phyloP scores from a whole-genome alignment of 164 flowering plant species.

The Tetracentron sinense region DNA sequence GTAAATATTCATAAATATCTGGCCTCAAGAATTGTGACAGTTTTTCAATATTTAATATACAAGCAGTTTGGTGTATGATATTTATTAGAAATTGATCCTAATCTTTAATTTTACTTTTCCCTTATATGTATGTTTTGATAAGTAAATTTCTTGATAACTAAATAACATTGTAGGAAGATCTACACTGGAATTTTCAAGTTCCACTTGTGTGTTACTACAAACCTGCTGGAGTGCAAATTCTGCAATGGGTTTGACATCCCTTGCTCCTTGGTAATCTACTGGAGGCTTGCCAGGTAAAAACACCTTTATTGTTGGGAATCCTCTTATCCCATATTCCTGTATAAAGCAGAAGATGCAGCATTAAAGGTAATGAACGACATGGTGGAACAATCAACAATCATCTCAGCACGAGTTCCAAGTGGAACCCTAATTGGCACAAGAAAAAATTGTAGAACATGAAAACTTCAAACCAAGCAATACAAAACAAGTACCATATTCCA shows the following conservation, averaged over 20 bases:
- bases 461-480: too few species aligned
- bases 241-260: constrained; percentile 89
- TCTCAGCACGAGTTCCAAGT: background rate
- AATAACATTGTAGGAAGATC: too few species aligned
- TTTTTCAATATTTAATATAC: too few species aligned
- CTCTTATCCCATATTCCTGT: constrained; percentile 89
- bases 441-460: background rate
- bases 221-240: constrained; percentile 88
- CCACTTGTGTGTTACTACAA: background rate
- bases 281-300: constrained; percentile 92
- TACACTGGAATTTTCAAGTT: background rate
- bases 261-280: constrained; percentile 88
- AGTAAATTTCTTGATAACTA: too few species aligned
- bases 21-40: too few species aligned
- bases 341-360: constrained; percentile 8
- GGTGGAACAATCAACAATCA: background rate
- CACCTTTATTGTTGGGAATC: constrained; percentile 96
- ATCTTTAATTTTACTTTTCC: too few species aligned
- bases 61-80: too few species aligned
- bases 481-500: too few species aligned
- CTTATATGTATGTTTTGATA: too few species aligned
- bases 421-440: background rate
- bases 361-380: background rate
- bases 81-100: too few species aligned
- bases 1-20: too few species aligned